A percentile compares a stretch with the other conserved stretches of the same genome.
Conservation (phyloP, 805 yeast genomes). For the Candida boleticola region DNA sequence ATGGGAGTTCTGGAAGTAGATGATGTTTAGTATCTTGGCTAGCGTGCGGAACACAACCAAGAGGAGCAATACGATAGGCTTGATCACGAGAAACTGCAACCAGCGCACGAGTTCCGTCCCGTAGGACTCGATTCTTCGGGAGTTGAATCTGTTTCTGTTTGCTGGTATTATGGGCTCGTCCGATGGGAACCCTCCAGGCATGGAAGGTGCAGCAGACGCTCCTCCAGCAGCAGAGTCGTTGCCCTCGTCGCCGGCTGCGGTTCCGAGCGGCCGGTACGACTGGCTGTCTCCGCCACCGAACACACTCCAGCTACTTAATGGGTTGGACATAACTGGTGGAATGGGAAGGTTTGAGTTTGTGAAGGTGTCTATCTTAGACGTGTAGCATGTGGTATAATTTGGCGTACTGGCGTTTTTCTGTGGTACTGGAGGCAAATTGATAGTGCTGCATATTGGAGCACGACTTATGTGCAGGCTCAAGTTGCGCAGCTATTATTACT, state of each 20-base stretch:
- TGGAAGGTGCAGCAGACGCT: neutral
- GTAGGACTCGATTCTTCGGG: constrained; percentile 12
- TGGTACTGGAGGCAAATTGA: too few species aligned
- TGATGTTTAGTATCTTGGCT: constrained; percentile 19
- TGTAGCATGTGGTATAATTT: too few species aligned
- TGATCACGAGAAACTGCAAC: constrained; percentile 16
- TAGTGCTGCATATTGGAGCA: too few species aligned
- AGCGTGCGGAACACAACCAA: constrained; percentile 21
- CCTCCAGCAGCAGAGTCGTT: neutral
- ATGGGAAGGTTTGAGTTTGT: too few species aligned
- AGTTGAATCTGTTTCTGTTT: constrained; percentile 15
- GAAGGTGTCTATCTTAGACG: too few species aligned
- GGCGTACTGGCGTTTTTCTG: too few species aligned
- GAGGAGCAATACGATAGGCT: constrained; percentile 24
- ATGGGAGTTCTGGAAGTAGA: constrained; percentile 17
- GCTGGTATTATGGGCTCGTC: neutral
- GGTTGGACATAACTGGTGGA: too few species aligned
- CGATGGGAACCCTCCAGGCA: constrained; percentile 1
- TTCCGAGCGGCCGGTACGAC: neutral
- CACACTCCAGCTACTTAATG: too few species aligned
- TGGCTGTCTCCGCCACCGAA: neutral
- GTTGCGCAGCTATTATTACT: too few species aligned
- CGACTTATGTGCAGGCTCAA: too few species aligned
- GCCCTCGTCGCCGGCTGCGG: neutral
- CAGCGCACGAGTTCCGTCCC: constrained; percentile 6